Evolutionary conservation across 495 filamentous ascomycete genomes (phyloP), one percentile per base, ranked within the genome.

Genomic region (Hyaloscypha hepaticicola): DNA sequence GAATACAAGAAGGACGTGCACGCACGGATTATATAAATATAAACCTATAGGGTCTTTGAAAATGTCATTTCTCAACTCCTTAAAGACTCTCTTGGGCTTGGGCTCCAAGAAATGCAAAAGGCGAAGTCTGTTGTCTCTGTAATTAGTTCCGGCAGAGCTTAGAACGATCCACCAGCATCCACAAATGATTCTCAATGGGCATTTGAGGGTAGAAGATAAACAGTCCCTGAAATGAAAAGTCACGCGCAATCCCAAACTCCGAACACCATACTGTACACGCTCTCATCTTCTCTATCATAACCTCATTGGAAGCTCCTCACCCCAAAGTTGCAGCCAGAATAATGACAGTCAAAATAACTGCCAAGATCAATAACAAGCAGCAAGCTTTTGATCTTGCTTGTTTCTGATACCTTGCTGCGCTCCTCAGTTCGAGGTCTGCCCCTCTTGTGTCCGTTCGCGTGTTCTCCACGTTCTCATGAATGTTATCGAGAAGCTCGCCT

Each of bases 381-480:
- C 94, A 98, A 26, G 90, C 90, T 79, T 94, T 96, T 75, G 89
- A 91, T 68, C 95, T 80, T 26, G 95, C 95, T 67, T 88, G 90
- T 83, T 90, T 96, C 81, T 99, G 96, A 75, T 98, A 93, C 67
- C 90, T 77, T 61, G 87, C 90, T 27, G 95, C 95, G 65, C 85
- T 85, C 55, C 89, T 80, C 68, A 98, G 77, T 80, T 99, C 93
- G 52, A 84, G 75, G 74, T 96, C 90, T 25, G 95, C 95, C 16
- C 92, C 93, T 52, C 84, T 82, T 5, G 92, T 96, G 70, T 93
- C 87, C 33, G 86, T 85, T 59, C 85, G 84, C 62, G 93, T 90
- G 63, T 85, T 87, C 71, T 93, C 83, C 6, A 97, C 91, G 72
- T 97, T 96, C 63, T 88, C 87, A 66, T 85, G 85, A 71, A 99